Base-by-base conservation (phyloP, 495 filamentous ascomycete genomes). In the Venustampulla echinocandica region DNA sequence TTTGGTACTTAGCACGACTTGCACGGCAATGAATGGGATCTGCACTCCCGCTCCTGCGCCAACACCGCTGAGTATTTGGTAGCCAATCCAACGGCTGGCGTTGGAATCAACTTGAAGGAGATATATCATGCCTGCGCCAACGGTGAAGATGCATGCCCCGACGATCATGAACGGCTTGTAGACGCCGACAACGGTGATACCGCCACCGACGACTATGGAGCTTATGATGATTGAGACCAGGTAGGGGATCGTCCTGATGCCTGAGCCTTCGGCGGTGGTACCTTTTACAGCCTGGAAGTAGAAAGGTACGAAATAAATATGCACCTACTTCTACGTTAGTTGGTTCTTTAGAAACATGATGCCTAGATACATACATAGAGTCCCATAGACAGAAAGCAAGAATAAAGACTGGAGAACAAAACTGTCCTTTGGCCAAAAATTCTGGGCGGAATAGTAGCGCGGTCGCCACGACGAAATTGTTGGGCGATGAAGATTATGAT, bases 291-390 rank as follows among this genome's bases (percentile, higher is more conserved):
- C 58, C 51, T 84, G 80, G 56, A 81, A 83, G 54, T 79, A 84
- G 46, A 82, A 74, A 18, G 79, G 77, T 2, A 83, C 61, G 47
- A 76, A 82, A 58, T 78, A 81, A 15, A 79, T 61, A 6, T 79
- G 62, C 9, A 33, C 35, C 42, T 46, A 17, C 10, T 19, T 4
- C 35, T n/a, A 4, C 4, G 14, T 3, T 21, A 13, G 23, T 47
- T 25, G 37, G 38, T 23, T 40, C 9, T n/a, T 14, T 11, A 20
- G 15, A 28, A 15, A 7, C 2, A 25, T 10, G 19, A 50, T n/a
- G 22, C 2, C 15, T 81, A 62, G 46, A 88, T 76, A 64, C 52
- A 46, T 46, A 54, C 50, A 28, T 53, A 53, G 33, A 57, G 32
- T 82, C 0, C 74, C 63, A 30, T 73, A 71, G 25, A 80, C 80